Percentiles rank a stretch among this genome's conserved stretches.
Conservation (phyloP, 2,329 filamentous ascomycete species). For the Acephala macrosclerotiorum region DNA sequence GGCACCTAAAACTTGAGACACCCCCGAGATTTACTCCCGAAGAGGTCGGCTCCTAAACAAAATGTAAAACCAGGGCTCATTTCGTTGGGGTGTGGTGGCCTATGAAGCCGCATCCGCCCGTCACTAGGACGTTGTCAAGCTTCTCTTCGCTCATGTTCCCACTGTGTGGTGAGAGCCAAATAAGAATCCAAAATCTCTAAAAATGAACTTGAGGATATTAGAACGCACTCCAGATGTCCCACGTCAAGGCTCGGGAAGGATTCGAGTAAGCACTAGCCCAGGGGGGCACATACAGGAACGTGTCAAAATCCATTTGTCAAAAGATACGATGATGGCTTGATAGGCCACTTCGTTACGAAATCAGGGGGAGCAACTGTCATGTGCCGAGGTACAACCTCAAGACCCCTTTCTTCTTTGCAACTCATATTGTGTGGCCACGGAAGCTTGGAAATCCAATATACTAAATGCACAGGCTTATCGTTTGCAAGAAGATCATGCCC, state of each 20-base stretch:
- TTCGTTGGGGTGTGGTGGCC: slow-evolving; percentile 82
- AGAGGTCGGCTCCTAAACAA: no score
- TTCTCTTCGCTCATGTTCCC: not conserved
- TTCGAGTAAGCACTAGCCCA: not conserved
- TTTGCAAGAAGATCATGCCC: no score
- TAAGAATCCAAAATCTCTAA: not conserved
- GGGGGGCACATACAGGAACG: not conserved
- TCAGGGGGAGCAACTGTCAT: not conserved
- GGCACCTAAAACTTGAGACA: no score
- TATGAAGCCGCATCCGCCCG: slow-evolving; percentile 85
- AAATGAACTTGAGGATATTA: not conserved
- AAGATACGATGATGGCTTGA: not conserved
- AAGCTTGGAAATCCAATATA: no score
- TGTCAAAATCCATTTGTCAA: not conserved
- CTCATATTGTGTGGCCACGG: no score
- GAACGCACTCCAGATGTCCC: not conserved
- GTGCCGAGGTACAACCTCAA: not conserved
- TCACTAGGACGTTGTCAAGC: slow-evolving; percentile 64
- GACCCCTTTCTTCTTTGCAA: not conserved
- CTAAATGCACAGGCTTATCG: no score
- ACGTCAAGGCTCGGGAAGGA: not conserved
- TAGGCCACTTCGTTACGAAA: not conserved
- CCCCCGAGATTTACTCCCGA: no score
- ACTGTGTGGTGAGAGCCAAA: not conserved
- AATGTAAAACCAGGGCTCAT: no score